Percentiles rank a stretch among this genome's conserved stretches.
phyloP scores from a whole-genome alignment of 352 stramenopile genomes.

The Phytophthora multivora region DNA sequence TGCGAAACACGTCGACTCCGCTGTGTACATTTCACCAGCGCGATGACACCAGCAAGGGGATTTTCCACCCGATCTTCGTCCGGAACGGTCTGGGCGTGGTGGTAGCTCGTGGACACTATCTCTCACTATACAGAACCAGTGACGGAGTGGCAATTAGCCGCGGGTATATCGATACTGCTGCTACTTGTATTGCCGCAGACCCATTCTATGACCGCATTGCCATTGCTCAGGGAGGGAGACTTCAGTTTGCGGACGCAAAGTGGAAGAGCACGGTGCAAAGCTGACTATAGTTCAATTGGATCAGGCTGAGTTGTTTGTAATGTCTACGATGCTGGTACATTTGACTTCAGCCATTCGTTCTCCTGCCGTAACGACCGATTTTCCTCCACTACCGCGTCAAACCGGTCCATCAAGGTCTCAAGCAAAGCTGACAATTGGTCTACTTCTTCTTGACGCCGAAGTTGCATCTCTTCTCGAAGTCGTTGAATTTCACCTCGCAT shows the following conservation, averaged over 20 bases:
- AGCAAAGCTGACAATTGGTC: conserved; percentile 45
- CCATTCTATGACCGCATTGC: conserved; percentile 43
- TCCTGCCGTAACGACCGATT: conserved; percentile 42
- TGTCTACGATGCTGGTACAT: conserved; percentile 30
- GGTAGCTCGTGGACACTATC: conserved; percentile 35
- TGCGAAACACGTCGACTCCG: conserved; percentile 37
- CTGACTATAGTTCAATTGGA: conserved; percentile 13
- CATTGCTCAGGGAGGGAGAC: conserved; percentile 25
- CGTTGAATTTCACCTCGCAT: conserved; percentile 44
- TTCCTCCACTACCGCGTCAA: conserved; percentile 44
- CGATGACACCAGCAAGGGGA: conserved; percentile 30
- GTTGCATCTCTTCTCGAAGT: conserved; percentile 45
- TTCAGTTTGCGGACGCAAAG: conserved; percentile 40
- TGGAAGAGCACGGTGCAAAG: conserved; percentile 16
- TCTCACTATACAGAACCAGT: conserved; percentile 45
- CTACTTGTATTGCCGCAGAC: conserved; percentile 41
- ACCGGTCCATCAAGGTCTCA: conserved; percentile 42
- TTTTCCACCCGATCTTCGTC: conserved; percentile 63
- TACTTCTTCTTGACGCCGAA: conserved; percentile 37
- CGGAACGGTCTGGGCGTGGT: conserved; percentile 32
- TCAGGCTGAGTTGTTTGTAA: background rate
- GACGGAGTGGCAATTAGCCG: conserved; percentile 44
- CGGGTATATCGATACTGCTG: conserved; percentile 32
- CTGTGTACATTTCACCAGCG: conserved; percentile 41
- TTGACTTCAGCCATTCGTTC: conserved; percentile 49